Evolutionary conservation across 2,329 filamentous ascomycete species (phyloP).

Genomic region (Plectosphaerella sp.): DNA sequence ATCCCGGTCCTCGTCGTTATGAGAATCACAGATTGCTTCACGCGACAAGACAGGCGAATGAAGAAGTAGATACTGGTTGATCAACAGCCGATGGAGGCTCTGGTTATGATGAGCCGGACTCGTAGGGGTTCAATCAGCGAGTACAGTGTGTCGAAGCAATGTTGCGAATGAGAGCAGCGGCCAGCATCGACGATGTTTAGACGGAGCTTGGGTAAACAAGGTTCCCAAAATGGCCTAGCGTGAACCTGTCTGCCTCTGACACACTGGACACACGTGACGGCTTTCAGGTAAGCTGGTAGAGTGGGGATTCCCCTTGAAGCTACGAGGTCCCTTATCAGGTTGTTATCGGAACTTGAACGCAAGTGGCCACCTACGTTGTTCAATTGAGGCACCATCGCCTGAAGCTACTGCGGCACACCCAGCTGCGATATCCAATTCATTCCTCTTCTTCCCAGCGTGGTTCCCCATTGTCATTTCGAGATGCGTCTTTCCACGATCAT

Average conservation of each 20-base stretch:
- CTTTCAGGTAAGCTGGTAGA: too few species aligned
- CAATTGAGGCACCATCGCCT: background rate
- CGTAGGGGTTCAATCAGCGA: background rate
- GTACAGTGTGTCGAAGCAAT: background rate
- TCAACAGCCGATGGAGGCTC: too few species aligned
- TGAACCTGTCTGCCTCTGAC: background rate
- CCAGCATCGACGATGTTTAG: background rate
- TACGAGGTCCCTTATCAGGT: background rate
- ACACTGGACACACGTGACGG: background rate
- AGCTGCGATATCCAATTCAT: background rate
- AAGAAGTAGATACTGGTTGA: too few species aligned
- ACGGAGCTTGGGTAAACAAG: conserved; percentile 21
- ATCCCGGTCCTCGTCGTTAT: background rate
- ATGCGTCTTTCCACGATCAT: conserved; percentile 68
- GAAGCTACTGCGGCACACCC: background rate
- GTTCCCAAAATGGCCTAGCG: conserved; percentile 18
- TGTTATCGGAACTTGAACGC: background rate
- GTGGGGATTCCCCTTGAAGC: background rate
- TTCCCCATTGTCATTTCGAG: conserved; percentile 24
- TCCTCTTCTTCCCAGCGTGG: too few species aligned
- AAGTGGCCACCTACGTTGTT: background rate
- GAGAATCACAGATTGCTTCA: too few species aligned
- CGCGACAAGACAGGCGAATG: too few species aligned
- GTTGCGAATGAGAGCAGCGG: background rate
- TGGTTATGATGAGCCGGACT: background rate